Evolutionary conservation across 23 red algal species (phyloP).

Genomic region (Agarophyton chilense): DNA sequence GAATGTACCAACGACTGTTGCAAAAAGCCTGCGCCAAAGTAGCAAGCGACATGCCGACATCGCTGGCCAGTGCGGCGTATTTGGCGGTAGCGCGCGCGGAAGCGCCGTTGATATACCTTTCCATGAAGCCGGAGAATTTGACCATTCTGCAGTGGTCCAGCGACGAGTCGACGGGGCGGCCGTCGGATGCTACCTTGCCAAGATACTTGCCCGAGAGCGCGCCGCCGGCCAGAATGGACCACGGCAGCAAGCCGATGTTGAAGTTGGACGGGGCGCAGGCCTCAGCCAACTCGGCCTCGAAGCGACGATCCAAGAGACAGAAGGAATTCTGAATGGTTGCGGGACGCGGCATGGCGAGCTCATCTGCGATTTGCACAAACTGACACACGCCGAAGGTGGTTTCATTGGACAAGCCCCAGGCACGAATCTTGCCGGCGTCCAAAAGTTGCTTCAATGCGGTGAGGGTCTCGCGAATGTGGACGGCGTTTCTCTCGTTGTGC

Average conservation of each 20-base stretch:
- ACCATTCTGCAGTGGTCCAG: constrained; percentile 39
- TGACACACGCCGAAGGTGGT: constrained; percentile 82
- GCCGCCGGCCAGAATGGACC: constrained; percentile 83
- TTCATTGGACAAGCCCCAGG: constrained; percentile 90
- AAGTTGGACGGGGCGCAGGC: constrained; percentile 66
- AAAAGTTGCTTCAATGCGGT: constrained; percentile 75
- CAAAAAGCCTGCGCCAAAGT: constrained; percentile 83
- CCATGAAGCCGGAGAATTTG: constrained; percentile 61
- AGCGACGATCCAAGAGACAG: constrained; percentile 71
- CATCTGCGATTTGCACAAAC: constrained; percentile 43
- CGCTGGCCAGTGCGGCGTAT: constrained; percentile 67
- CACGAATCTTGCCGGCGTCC: constrained; percentile 80
- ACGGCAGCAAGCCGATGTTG: constrained; percentile 82
- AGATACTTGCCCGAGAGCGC: constrained; percentile 90
- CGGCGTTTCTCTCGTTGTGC: constrained; percentile 8
- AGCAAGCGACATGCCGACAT: constrained; percentile 70
- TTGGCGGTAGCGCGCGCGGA: constrained; percentile 25
- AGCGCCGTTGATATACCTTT: constrained; percentile 9
- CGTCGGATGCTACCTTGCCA: constrained; percentile 1
- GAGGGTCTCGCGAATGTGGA: constrained; percentile 52
- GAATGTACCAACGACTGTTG: constrained; percentile 79
- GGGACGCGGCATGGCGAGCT: constrained; percentile 71
- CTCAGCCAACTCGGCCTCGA: constrained; percentile 85
- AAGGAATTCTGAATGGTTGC: constrained; percentile 91
- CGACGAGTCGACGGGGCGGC: neutral